A percentile compares a stretch with the other conserved stretches of the same genome.
phyloP scores from a whole-genome alignment of 1,284 basidiomycete genomes.

The Singerocomus inundabilis region DNA sequence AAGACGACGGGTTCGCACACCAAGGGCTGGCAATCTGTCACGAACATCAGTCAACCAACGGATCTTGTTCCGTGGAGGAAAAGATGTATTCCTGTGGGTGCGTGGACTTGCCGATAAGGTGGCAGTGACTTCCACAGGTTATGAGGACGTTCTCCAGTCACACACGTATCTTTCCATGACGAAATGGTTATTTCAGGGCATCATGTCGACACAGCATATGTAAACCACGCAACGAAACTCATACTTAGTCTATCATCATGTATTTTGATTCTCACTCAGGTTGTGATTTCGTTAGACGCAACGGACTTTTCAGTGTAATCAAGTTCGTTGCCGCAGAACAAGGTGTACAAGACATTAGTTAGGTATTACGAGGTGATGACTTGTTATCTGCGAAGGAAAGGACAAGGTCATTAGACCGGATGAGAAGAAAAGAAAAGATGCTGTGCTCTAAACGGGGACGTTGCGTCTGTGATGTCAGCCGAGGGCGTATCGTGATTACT shows the following conservation, averaged over 20 bases:
- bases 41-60: slow-evolving; percentile 12
- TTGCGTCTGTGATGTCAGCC: slow-evolving; percentile 6
- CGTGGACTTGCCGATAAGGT: slow-evolving; percentile 22
- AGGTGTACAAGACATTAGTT: slow-evolving; percentile 5
- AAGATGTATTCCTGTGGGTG: slow-evolving; percentile 22
- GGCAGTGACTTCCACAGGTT: slow-evolving; percentile 16
- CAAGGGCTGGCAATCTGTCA: slow-evolving; percentile 14
- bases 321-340: slow-evolving; percentile 9
- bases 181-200: slow-evolving; percentile 22
- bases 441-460: slow-evolving; percentile 10
- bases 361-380: slow-evolving; percentile 5
- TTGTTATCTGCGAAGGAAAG: slow-evolving; percentile 2
- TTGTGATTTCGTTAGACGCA: neutral
- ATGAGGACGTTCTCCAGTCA: slow-evolving; percentile 5
- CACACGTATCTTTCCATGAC: slow-evolving; percentile 1
- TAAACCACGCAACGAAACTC: slow-evolving; percentile 24
- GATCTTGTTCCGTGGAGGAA: slow-evolving; percentile 13
- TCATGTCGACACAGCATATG: slow-evolving; percentile 27
- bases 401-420: slow-evolving; percentile 16
- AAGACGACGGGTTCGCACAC: slow-evolving; percentile 18
- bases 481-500: slow-evolving; percentile 2
- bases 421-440: slow-evolving; percentile 14
- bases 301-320: slow-evolving; percentile 1
- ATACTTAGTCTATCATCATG: slow-evolving; percentile 15
- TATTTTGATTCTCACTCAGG: slow-evolving; percentile 15